A percentile compares a stretch with the other conserved stretches of the same genome.
These are phyloP conservation scores for Pachyrhizus erosus DNA, from an alignment of 306 rosid genomes.

Conservation along the genomic window DNA sequence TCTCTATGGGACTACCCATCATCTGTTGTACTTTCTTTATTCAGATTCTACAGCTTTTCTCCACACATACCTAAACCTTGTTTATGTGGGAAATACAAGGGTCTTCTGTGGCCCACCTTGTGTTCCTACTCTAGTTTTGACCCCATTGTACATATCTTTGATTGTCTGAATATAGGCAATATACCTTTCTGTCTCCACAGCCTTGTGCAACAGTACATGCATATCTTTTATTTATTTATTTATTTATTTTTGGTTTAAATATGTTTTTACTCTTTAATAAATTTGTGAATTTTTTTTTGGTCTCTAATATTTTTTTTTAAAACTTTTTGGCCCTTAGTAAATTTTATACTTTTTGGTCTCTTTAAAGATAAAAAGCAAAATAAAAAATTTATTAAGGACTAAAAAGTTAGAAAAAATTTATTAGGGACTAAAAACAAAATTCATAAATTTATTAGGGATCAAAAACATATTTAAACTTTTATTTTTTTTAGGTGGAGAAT, in stretches of 20 bases:
- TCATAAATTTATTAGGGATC: too few species aligned
- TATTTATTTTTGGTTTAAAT: background rate
- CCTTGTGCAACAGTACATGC: background rate
- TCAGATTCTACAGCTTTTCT: background rate
- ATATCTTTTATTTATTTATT: background rate
- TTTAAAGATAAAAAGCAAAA: too few species aligned
- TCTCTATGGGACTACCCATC: background rate
- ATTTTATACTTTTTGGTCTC: too few species aligned
- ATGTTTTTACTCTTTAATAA: too few species aligned
- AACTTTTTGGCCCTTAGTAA: too few species aligned
- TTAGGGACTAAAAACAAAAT: too few species aligned
- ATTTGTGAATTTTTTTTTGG: too few species aligned
- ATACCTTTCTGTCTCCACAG: background rate
- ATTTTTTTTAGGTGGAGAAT: background rate
- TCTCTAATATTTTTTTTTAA: too few species aligned
- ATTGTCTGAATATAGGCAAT: background rate
- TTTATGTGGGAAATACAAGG: background rate
- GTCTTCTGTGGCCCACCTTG: background rate
- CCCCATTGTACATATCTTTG: background rate
- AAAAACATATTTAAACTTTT: too few species aligned
- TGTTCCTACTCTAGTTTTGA: background rate
- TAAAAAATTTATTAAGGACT: too few species aligned
- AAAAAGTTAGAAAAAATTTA: too few species aligned
- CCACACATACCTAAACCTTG: background rate
- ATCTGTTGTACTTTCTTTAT: background rate